Evolutionary conservation across 257 asterid genomes (phyloP), one percentile per base, ranked within the genome.

Genomic region (Solanum chmielewskii): DNA sequence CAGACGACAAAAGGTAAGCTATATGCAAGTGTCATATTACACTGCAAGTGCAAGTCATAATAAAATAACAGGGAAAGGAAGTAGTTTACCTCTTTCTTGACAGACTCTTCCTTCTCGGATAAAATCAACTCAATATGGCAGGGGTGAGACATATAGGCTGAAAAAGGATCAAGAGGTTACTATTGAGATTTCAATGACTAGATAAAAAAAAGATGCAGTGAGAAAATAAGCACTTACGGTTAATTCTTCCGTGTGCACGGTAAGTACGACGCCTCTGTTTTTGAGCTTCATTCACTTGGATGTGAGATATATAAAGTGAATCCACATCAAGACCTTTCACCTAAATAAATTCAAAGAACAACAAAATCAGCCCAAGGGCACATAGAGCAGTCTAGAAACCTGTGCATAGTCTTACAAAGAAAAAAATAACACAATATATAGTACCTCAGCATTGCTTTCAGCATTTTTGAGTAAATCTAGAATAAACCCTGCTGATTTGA

Each of bases 311-410:
- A 90, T 31, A 93, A 78, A 94, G 95, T 18, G 93, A 88, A 93
- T 94, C 97, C 83, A 94, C 97, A 91, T 94, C 97, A 91, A 94
- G 91, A 23, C 97, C 96, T 90, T 94, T 93, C 71, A 94, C 96
- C 97, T 94, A 89, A 10, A 78, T 45, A 42, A 16, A 23, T 41
- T 29, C n/a, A 49, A 44, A 45, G 6, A 35, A 4, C 41, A 20
- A 25, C 9, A 11, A 25, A 27, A 15, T 27, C 5, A 78, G 66
- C 9, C 9, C 11, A 15, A 29, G 20, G 3, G 45, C 16, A 29
- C 5, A n/a, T 47, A 49, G 9, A 18, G 39, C 13, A 35, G 39
- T 62, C 23, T 11, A 20, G 18, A 86, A 73, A 73, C 12, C 18
- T 33, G 45, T 42, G 18, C 11, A 5, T 42, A 70, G 3, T 5